These are phyloP conservation scores for Lasiosphaeriaceae sp. DNA, from an alignment of 495 filamentous ascomycete genomes.

Conservation along the genomic window DNA sequence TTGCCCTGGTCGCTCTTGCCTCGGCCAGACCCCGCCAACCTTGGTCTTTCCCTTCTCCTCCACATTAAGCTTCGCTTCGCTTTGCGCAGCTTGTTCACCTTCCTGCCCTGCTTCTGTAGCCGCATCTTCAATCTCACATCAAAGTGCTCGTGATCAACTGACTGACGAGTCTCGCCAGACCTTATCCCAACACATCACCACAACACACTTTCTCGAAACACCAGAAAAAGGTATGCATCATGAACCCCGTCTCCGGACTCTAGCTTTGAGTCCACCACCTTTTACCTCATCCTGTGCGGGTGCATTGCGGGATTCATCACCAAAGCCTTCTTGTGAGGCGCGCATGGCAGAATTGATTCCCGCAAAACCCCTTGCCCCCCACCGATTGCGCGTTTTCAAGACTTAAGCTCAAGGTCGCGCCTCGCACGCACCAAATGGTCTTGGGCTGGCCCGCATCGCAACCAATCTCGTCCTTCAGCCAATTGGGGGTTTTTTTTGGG, in stretches of 20 bases:
- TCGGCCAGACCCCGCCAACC: not conserved
- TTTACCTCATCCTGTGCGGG: too few species aligned
- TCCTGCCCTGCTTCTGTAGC: not conserved
- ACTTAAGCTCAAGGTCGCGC: not conserved
- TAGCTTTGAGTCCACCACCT: too few species aligned
- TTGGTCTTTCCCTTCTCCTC: slow-evolving; percentile 9
- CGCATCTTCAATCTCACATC: slow-evolving; percentile 9
- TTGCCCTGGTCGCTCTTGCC: slow-evolving; percentile 1
- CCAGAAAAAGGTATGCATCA: slow-evolving; percentile 29
- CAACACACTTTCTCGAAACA: slow-evolving; percentile 8
- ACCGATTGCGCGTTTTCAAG: too few species aligned
- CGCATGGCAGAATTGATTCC: too few species aligned
- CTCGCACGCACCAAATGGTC: not conserved
- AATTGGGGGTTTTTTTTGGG: not conserved
- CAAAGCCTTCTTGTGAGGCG: too few species aligned
- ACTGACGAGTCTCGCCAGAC: slow-evolving; percentile 4
- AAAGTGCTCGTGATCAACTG: slow-evolving; percentile 13
- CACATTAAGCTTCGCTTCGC: slow-evolving; percentile 9
- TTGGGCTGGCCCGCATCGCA: not conserved
- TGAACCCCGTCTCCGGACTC: not conserved
- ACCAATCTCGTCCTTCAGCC: not conserved
- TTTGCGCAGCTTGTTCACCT: slow-evolving; percentile 9
- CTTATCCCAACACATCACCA: slow-evolving; percentile 17
- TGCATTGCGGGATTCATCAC: too few species aligned
- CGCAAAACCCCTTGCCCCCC: too few species aligned